A percentile compares a stretch with the other conserved stretches of the same genome.
Conservation (phyloP, 768 basidiomycete species). For the Polyporus arcularius region DNA sequence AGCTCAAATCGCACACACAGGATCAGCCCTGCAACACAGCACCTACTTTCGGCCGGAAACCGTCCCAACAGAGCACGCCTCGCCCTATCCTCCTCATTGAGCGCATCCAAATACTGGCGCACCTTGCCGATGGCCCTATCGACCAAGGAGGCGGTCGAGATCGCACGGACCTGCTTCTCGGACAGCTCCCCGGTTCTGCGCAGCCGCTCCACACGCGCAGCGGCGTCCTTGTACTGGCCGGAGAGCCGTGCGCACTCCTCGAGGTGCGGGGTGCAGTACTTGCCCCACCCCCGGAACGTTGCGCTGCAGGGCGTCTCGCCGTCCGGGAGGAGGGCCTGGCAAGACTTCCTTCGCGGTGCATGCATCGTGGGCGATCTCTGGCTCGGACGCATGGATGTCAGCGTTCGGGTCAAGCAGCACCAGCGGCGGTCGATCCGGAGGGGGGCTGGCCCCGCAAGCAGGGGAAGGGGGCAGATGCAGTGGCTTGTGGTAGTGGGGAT, state of each 20-base stretch:
- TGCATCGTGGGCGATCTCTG: background rate
- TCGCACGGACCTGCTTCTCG: background rate
- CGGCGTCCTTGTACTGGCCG: slow-evolving; percentile 3
- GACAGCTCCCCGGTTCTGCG: slow-evolving; percentile 1
- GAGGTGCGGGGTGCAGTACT: background rate
- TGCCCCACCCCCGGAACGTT: slow-evolving; percentile 4
- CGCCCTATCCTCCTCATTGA: background rate
- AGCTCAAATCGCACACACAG: background rate
- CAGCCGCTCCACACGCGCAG: slow-evolving; percentile 1
- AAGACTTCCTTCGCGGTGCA: slow-evolving; percentile 3
- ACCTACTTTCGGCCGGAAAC: background rate
- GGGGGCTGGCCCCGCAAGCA: no score
- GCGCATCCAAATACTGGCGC: background rate
- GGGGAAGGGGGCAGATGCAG: no score
- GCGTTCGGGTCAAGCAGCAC: no score
- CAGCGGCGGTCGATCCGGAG: no score
- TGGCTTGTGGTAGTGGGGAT: no score
- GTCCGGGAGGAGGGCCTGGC: slow-evolving; percentile 4
- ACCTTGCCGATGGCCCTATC: background rate
- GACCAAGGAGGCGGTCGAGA: background rate
- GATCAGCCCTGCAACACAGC: background rate
- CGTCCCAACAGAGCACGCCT: background rate
- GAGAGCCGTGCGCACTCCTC: background rate
- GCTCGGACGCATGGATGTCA: no score
- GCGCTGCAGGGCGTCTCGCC: slow-evolving; percentile 1